Evolutionary conservation across 495 filamentous ascomycete genomes (phyloP).

Genomic region (Aspergillus saccharolyticus): DNA sequence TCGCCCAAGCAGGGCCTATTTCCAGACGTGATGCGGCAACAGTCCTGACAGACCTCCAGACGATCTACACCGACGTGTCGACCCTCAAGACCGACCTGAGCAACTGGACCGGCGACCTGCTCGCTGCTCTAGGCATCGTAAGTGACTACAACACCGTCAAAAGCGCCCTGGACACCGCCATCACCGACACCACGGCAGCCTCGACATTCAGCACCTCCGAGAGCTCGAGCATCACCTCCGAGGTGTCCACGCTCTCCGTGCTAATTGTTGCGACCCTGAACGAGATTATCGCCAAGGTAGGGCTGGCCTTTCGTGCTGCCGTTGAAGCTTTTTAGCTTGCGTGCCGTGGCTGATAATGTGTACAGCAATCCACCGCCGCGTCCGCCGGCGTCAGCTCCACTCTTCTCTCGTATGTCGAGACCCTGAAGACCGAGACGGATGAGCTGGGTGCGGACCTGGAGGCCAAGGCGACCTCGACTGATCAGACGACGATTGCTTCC

Average conservation of each 20-base stretch:
- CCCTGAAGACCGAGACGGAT: background rate
- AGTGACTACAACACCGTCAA: background rate
- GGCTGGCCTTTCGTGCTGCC: too few relatives aligned
- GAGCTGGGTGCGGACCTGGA: background rate
- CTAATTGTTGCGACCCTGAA: background rate
- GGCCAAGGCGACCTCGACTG: background rate
- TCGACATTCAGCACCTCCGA: background rate
- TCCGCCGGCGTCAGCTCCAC: background rate
- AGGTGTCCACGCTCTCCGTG: background rate
- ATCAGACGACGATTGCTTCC: background rate
- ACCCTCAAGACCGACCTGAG: background rate
- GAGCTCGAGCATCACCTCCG: background rate
- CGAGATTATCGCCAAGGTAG: background rate
- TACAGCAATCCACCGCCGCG: background rate
- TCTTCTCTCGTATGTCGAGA: background rate
- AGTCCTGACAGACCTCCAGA: background rate
- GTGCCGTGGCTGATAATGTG: background rate
- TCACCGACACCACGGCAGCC: background rate
- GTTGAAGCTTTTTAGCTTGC: too few relatives aligned
- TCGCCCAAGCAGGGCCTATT: background rate
- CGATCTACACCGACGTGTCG: background rate
- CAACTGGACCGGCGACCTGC: background rate
- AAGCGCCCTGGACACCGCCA: constrained; percentile 1
- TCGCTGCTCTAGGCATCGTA: background rate
- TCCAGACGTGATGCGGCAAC: background rate